Evolutionary conservation across 1,284 basidiomycete species (phyloP), one percentile per base, ranked within the genome.

Genomic region (Erythrobasidium hasegawianum): DNA sequence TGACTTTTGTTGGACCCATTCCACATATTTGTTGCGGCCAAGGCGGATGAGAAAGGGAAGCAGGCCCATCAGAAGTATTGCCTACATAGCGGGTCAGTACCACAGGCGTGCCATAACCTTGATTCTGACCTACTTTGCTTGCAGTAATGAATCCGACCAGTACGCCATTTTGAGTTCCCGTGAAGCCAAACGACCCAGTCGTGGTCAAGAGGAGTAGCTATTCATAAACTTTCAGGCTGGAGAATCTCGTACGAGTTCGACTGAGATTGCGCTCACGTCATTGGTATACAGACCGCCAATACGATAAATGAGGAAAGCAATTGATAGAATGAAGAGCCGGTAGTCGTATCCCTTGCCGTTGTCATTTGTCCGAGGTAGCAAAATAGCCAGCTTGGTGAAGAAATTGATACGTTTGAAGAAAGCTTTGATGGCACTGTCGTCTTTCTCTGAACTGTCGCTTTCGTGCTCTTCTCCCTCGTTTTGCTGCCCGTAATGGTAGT

Each of bases 181-280:
- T 20, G 20, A 65, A 65, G 11, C 62, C 62, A 39, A 65, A 65
- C 3, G 62, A 58, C 20, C 62, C 62, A 14, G 62, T 65, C 8
- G 62, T 65, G 4, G 62, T 65, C 13, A 65, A 43, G n/a, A 65
- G 43, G 2, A 65, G 56, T 5, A 65, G 62, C 62, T 65, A 5
- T 38, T 18, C 8, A 18, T n/a, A n/a, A 8, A 14, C 3, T 9
- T 22, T 49, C 18, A 57, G n/a, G n/a, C n/a, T n/a, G n/a, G n/a
- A n/a, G n/a, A n/a, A n/a, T n/a, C n/a, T n/a, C n/a, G n/a, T n/a
- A 9, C 16, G 57, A 14, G 20, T 11, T n/a, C n/a, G n/a, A n/a
- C n/a, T n/a, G n/a, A n/a, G n/a, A n/a, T n/a, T n/a, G n/a, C 24
- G 20, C 62, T 65, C 47, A 65, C 62, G 58, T 65, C 62, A 29